A percentile compares a stretch with the other conserved stretches of the same genome.
Evolutionary conservation across 2,329 filamentous ascomycete species (phyloP).

Genomic region (Fusarium floridanum): DNA sequence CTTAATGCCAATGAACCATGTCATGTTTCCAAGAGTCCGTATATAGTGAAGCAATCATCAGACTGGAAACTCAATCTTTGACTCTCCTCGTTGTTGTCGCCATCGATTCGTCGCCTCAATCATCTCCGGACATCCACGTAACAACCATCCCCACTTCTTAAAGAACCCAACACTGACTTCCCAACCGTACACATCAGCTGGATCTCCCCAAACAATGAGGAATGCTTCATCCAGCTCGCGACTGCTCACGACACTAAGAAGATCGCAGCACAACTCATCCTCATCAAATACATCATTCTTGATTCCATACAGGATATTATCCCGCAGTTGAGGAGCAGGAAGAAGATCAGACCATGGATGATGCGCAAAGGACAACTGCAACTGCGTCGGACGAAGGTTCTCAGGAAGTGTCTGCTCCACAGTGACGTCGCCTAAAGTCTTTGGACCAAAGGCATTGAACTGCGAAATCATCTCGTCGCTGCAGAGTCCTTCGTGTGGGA

Average conservation of each 20-base stretch:
- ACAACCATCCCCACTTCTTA: conserved; percentile 59
- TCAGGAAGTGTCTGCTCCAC: neutral
- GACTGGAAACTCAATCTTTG: conserved; percentile 21
- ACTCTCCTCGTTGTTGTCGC: conserved; percentile 44
- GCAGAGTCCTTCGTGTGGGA: conserved; percentile 32
- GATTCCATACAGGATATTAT: conserved; percentile 37
- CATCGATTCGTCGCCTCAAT: conserved; percentile 54
- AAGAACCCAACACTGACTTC: conserved; percentile 61
- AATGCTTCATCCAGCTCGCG: conserved; percentile 22
- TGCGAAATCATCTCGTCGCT: conserved; percentile 39
- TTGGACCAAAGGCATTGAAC: conserved; percentile 22
- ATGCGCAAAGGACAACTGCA: conserved; percentile 34
- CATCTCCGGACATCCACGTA: conserved; percentile 54
- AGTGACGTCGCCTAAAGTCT: neutral
- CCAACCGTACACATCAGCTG: conserved; percentile 60
- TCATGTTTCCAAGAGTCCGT: neutral
- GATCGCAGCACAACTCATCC: conserved; percentile 39
- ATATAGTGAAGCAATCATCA: neutral
- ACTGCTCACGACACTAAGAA: conserved; percentile 18
- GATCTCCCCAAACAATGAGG: conserved; percentile 63
- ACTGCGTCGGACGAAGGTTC: conserved; percentile 27
- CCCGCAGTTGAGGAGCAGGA: conserved; percentile 34
- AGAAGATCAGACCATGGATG: conserved; percentile 43
- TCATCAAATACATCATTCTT: conserved; percentile 31
- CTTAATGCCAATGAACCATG: neutral